These are phyloP conservation scores for Gossypium sturtianum DNA, from an alignment of 345 rosid species.

Conservation along the genomic window DNA sequence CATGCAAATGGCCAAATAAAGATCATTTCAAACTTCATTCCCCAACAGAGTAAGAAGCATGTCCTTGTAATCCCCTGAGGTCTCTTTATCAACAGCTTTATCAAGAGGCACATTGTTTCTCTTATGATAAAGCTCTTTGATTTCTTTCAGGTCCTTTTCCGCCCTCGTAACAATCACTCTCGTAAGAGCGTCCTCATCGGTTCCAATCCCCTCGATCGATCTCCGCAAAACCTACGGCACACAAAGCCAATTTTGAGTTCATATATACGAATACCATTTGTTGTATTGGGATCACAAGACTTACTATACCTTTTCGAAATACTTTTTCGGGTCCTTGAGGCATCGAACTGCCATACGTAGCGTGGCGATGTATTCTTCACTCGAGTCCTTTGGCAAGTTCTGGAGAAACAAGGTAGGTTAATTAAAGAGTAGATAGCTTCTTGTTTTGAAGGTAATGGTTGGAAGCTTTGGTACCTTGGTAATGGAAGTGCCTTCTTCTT, in stretches of 20 bases:
- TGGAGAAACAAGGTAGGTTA: not conserved
- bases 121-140: not conserved
- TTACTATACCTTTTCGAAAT: not conserved
- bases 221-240: not conserved
- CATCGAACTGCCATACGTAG: not conserved
- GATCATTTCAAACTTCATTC: not conserved
- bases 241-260: not conserved
- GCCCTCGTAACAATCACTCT: not conserved
- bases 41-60: not conserved
- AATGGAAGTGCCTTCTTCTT: slow-evolving; percentile 40
- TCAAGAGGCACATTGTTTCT: not conserved
- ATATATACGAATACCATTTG: not conserved
- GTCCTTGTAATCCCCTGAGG: not conserved
- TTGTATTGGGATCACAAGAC: not conserved
- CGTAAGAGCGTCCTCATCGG: not conserved
- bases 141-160: not conserved
- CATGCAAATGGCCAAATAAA: not conserved
- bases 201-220: not conserved
- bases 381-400: not conserved
- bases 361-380: not conserved
- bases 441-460: not conserved
- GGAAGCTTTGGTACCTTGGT: slow-evolving; percentile 32
- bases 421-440: not conserved
- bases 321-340: not conserved
- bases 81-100: not conserved